Evolutionary conservation across 148 eudicot genomes (phyloP), one percentile per base, ranked within the genome.

Genomic region (Dysphania ambrosioides): DNA sequence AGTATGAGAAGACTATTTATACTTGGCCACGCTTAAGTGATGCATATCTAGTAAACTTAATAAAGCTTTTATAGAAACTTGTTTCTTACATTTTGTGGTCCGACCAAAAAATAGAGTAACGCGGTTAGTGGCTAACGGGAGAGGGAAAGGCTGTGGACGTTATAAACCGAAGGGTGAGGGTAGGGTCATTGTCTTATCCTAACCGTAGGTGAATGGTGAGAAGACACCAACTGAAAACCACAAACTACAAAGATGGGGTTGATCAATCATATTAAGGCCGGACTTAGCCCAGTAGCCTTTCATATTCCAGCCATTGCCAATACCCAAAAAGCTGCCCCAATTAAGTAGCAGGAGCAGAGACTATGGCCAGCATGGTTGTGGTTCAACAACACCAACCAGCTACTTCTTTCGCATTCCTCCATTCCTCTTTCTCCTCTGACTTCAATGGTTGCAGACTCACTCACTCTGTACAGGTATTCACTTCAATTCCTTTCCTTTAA

Each of bases 391-490:
- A 87, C 68, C 89, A 82, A 11, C 30, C 78, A 38, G 75, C 78
- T n/a, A n/a, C n/a, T 60, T 84, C 89, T 79, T 73, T 85, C 57
- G 80, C 89, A 38, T 77, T 86, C 47, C 76, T 91, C 67, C 86
- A 88, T 55, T 94, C 98, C 58, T 94, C 97, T 66, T 73, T 88
- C 70, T 91, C 97, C 53, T 71, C 79, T 44, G 96, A 90, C 58
- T 94, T 94, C 83, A 83, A 78, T 85, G 98, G 97, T 66, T 79
- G 79, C 78, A 82, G 84, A 27, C 79, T 90, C n/a, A 76, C 71
- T 73, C 44, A 85, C 88, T 87, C 96, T 62, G 36, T 90, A 75
- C 97, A 89, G 95, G 98, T 91, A 79, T 27, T n/a, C 24, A 31
- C 51, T 34, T 23, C 58, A 21, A 15, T 51, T 24, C 47, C 30